Base-by-base conservation (phyloP, 257 asterid species). In the Haberlea rhodopensis region DNA sequence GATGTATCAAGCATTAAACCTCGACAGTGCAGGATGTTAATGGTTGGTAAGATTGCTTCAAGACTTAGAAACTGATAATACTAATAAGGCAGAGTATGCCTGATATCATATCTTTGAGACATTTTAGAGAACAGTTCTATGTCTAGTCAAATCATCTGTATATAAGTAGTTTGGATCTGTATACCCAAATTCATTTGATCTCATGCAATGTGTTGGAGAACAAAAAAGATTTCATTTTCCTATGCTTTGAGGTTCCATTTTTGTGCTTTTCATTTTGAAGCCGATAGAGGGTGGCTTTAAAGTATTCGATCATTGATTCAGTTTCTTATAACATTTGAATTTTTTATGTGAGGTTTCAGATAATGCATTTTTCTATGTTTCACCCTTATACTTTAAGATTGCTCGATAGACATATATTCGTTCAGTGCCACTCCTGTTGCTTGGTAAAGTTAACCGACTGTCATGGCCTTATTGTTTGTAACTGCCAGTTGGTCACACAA, bases 41-140 rank as follows among this genome's bases (percentile, higher is more conserved):
- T 89, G 85, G 99, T 90, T 86, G 96, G 99, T 94, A 94, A 94
- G 99, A 89, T 83, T 89, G 95, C 96, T 87, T 89, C 60, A 85
- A 81, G 99, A 87, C 97, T 90, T 76, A 75, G 90, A 85, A 84
- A 71, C 86, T 84, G 76, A 87, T 82, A 77, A 72, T 82, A 72
- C 76, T 81, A 80, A 66, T 71, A 75, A 85, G 95, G 80, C 81
- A 62, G 84, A 84, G 79, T 72, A 65, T 91, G 82, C 90, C 88
- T 80, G 79, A 29, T 75, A 68, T 72, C 68, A 80, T 84, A 79
- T 82, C 77, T 78, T 73, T 80, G 78, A 81, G 85, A 82, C 71
- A 21, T 57, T 68, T 46, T 75, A 78, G 84, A 63, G 72, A 68
- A 71, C 51, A 64, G 69, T 86, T 71, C 75, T 79, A 62, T 83